phyloP scores from a whole-genome alignment of 768 basidiomycete genomes.

The Collybia nuda region DNA sequence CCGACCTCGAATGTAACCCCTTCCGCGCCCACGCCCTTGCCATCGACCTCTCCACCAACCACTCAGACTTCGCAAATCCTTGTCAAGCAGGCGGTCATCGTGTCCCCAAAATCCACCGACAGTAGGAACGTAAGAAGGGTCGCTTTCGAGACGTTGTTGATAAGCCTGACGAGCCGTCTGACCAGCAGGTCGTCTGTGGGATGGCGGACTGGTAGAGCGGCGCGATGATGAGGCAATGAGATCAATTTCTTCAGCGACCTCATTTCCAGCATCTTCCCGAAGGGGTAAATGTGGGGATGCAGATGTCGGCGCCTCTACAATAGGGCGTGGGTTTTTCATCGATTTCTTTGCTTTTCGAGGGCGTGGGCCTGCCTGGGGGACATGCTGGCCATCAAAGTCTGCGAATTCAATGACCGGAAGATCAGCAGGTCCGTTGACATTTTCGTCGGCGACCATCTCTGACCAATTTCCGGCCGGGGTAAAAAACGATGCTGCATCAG shows the following conservation, averaged over 20 bases:
- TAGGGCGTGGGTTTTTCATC: slow-evolving; percentile 32
- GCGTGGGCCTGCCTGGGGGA: slow-evolving; percentile 24
- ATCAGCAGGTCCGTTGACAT: slow-evolving; percentile 57
- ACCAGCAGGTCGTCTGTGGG: slow-evolving; percentile 40
- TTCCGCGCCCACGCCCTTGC: slow-evolving; percentile 67
- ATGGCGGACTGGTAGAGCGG: slow-evolving; percentile 19
- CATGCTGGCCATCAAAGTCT: slow-evolving; percentile 49
- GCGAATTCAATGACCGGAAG: slow-evolving; percentile 83
- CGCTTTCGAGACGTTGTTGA: slow-evolving; percentile 74
- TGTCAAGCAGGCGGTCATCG: slow-evolving; percentile 86
- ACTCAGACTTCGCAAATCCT: slow-evolving; percentile 78
- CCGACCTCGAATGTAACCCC: slow-evolving; percentile 58
- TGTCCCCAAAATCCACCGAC: slow-evolving; percentile 96
- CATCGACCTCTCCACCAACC: slow-evolving; percentile 86
- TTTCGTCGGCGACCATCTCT: slow-evolving; percentile 81
- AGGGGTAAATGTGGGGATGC: slow-evolving; percentile 24
- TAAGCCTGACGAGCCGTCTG: slow-evolving; percentile 83
- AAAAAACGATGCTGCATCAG: slow-evolving; percentile 49
- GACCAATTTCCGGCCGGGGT: slow-evolving; percentile 65
- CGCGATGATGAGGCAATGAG: slow-evolving; percentile 40
- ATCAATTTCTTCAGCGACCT: slow-evolving; percentile 25
- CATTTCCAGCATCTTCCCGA: slow-evolving; percentile 13
- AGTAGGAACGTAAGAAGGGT: slow-evolving; percentile 88
- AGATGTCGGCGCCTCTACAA: slow-evolving; percentile 28
- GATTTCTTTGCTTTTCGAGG: slow-evolving; percentile 43